Conservation (phyloP, 2,329 filamentous ascomycete species). For the Fusarium sp. region DNA sequence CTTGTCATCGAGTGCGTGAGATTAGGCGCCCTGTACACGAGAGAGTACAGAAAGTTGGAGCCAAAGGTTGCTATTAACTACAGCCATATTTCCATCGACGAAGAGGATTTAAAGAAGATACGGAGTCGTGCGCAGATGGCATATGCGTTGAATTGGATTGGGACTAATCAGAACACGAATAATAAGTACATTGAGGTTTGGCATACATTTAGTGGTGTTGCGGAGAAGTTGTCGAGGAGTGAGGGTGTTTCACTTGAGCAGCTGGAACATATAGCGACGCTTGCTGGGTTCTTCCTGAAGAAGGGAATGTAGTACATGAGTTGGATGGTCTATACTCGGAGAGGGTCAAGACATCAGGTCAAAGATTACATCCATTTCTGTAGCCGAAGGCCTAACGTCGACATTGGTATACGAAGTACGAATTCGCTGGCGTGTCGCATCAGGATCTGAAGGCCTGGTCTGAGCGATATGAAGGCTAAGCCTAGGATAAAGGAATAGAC, state of each 20-base stretch:
- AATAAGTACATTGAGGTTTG: neutral
- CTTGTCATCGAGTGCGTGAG: slow-evolving; percentile 1
- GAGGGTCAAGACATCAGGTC: too few relatives aligned
- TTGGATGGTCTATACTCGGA: too few relatives aligned
- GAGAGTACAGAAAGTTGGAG: neutral
- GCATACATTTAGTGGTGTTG: neutral
- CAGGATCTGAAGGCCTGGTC: too few relatives aligned
- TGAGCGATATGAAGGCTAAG: too few relatives aligned
- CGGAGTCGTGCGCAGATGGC: neutral
- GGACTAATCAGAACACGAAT: neutral
- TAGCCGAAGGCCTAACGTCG: too few relatives aligned
- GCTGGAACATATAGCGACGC: neutral
- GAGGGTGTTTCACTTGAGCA: neutral
- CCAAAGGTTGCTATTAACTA: neutral
- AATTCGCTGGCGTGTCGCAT: too few relatives aligned
- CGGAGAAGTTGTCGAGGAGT: neutral
- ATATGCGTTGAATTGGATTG: neutral
- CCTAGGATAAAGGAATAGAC: too few relatives aligned
- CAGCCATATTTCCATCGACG: neutral
- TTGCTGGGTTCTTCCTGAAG: neutral
- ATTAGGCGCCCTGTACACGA: neutral
- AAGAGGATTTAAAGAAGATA: neutral
- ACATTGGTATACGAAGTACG: too few relatives aligned
- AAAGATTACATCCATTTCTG: too few relatives aligned
- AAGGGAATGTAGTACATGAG: neutral